Base-by-base conservation (phyloP, 2,329 filamentous ascomycete genomes). In the Emmonsiellopsis sp. region DNA sequence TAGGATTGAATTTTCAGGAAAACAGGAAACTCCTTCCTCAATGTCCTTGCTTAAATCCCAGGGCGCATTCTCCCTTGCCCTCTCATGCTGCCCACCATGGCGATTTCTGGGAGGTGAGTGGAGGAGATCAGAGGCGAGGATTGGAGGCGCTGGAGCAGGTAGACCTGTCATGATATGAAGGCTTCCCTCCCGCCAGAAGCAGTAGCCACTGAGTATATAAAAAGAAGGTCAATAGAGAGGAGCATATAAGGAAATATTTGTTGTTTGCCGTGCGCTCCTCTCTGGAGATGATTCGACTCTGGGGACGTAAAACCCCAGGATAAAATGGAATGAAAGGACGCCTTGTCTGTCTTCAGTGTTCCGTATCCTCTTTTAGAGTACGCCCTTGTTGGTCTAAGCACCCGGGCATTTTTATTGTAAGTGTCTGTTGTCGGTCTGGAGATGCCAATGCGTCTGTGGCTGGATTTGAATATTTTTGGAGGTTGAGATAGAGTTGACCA, bases 101-200 rank as follows among this genome's bases (percentile, higher is more conserved):
- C 14, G 11, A 17, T n/a, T 47, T 21, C 33, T n/a, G 21, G 42
- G 36, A 21, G 13, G 14, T 40, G 54, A 42, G 32, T 43, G 21
- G 17, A 56, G 48, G 14, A 59, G 42, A n/a, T 52, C 31, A 3
- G 54, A 56, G 34, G 57, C 57, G 34, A 59, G 56, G 6, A 58
- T 49, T 10, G 57, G 45, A 6, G 36, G 51, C 9, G 56, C 54
- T 27, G 57, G 31, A 2, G 32, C 44, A n/a, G 44, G 34, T 37
- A 27, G 34, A 3, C n/a, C 36, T 6, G 36, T 8, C 46, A 49
- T 49, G 4, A 40, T 47, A 37, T 37, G 4, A 2, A 27, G 27
- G 34, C 1, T 5, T 11, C 32, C 33, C 45, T 17, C 32, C 8
- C 14, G 0, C 14, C 21, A n/a, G 46, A 13, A 49, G 31, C 3